Conservation (phyloP, 192 early-diverging fungal genomes). For the Rhizophagus clarus region DNA sequence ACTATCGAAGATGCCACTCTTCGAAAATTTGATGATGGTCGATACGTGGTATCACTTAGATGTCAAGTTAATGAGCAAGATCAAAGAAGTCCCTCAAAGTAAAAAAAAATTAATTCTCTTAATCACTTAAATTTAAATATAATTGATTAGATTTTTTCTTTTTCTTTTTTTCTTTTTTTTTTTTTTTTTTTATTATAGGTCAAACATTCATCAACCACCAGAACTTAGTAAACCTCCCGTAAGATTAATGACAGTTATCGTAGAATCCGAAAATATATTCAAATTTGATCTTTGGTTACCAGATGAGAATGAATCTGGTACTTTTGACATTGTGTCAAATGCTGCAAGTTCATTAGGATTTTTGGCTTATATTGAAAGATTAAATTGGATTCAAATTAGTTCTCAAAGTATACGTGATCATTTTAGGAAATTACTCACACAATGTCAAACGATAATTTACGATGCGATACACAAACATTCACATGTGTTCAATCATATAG, state of each 20-base stretch:
- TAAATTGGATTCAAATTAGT: slow-evolving; percentile 21
- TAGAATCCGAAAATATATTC: background rate
- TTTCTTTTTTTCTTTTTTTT: background rate
- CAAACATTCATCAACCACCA: background rate
- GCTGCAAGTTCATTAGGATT: background rate
- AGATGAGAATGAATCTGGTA: slow-evolving; percentile 2
- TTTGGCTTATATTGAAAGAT: background rate
- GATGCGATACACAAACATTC: background rate
- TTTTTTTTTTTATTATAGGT: background rate
- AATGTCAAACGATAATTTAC: background rate
- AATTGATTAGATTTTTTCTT: background rate
- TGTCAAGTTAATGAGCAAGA: background rate
- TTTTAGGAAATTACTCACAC: background rate
- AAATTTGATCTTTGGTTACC: background rate
- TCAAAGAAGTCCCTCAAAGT: slow-evolving; percentile 3
- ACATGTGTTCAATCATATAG: slow-evolving; percentile 18
- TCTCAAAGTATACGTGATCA: background rate
- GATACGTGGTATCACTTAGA: background rate
- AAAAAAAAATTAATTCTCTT: background rate
- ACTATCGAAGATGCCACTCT: slow-evolving; percentile 5
- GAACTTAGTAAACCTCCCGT: background rate
- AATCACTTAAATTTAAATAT: background rate
- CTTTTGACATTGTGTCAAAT: background rate
- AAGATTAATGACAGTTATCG: background rate
- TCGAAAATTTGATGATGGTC: background rate